Evolutionary conservation across 2,329 filamentous ascomycete species (phyloP), one percentile per base, ranked within the genome.

Genomic region (Phaeosphaeriaceae sp.): DNA sequence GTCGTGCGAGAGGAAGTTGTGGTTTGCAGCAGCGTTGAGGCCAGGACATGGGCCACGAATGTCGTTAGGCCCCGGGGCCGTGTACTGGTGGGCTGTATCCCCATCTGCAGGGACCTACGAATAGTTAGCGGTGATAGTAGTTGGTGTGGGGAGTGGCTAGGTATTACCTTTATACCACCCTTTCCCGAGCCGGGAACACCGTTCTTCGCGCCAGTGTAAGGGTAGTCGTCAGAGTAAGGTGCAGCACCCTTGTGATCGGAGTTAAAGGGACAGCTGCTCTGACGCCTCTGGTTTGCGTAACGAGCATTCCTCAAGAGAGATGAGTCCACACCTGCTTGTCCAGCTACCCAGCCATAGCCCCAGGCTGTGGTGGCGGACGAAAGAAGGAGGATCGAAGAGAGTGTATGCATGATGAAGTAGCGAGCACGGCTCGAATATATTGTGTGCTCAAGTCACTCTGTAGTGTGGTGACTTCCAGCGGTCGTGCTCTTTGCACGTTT

Each of bases 181-280:
- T 66, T 72, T 1, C 75, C 76, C 7, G 73, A 79, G 2, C 81
- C 81, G n/a, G 71, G 74, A 10, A 66, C 15, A 46, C 80, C 81
- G 52, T 81, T 76, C 57, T 75, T 75, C 2, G 81, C 80, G 21
- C 74, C 73, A 44, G 78, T 79, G 64, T 83, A 82, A n/a, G 77
- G 79, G 19, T 64, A 69, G 13, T 61, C 51, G 22, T 31, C 36
- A 41, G 54, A 56, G 46, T 62, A 67, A 22, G 65, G 56, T 45
- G 67, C 68, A 19, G 66, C 68, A 25, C 63, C 63, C 45, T 64
- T 50, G 52, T 71, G 68, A n/a, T 66, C 55, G 9, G 63, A 20
- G 40, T 71, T 71, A 60, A 67, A 71, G 22, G 67, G 68, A 41
- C 68, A 71, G 24, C 40, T 57, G 10, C 54, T 51, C 42, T 67